phyloP scores from a whole-genome alignment of 768 basidiomycete genomes.

The Lactarius akahatsu region DNA sequence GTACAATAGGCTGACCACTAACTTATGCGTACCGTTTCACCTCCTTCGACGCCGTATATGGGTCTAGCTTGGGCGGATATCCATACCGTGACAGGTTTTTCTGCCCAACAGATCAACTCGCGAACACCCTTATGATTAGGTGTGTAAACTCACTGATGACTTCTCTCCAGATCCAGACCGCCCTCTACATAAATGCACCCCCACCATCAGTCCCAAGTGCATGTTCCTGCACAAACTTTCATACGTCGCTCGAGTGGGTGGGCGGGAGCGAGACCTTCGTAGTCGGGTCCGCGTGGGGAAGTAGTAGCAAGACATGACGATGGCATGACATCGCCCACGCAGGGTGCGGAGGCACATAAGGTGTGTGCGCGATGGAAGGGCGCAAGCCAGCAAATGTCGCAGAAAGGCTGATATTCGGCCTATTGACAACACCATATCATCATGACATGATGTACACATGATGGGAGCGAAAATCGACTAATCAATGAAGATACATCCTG shows the following conservation, averaged over 20 bases:
- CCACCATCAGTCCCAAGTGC: conserved; percentile 57
- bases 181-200: conserved; percentile 82
- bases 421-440: conserved; percentile 34
- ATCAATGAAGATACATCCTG: conserved; percentile 79
- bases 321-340: too few species aligned
- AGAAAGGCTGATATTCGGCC: conserved; percentile 81
- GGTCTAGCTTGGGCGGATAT: conserved; percentile 50
- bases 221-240: conserved; percentile 58
- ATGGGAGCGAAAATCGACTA: conserved; percentile 34
- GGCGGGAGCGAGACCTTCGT: too few species aligned
- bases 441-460: conserved; percentile 17
- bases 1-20: background rate
- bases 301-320: too few species aligned
- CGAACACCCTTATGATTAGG: conserved; percentile 3
- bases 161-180: conserved; percentile 70
- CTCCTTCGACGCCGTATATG: conserved; percentile 52
- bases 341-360: conserved; percentile 41
- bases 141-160: conserved; percentile 60
- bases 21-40: conserved; percentile 17
- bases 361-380: conserved; percentile 55
- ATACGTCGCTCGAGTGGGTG: conserved; percentile 40
- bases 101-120: conserved; percentile 32
- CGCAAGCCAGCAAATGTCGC: conserved; percentile 46
- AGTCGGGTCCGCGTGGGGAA: too few species aligned
- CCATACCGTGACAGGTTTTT: conserved; percentile 55